Evolutionary conservation across 257 asterid genomes (phyloP).

Genomic region (Leptodermis oblonga): DNA sequence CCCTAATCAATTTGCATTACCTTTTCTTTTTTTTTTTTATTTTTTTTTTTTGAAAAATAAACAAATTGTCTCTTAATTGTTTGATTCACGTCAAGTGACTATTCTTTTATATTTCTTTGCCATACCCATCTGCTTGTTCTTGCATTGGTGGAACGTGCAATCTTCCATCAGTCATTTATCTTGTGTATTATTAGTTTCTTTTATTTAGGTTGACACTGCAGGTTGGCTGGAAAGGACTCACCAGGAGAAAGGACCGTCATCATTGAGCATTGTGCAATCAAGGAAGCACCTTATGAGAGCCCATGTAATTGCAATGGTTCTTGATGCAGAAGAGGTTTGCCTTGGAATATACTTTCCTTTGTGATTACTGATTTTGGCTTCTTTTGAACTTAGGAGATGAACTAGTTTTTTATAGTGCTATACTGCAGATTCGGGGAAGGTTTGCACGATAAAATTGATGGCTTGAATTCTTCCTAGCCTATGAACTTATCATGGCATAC

Average conservation of each 20-base stretch:
- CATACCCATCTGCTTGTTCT: background rate
- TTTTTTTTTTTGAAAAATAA: too few relatives aligned
- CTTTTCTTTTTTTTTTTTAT: background rate
- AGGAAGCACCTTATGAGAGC: slow-evolving; percentile 98
- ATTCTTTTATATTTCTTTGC: background rate
- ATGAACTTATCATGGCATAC: background rate
- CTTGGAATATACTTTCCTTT: background rate
- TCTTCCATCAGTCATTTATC: background rate
- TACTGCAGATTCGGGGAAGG: background rate
- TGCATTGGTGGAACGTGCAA: background rate
- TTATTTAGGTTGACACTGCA: slow-evolving; percentile 83
- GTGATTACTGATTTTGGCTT: background rate
- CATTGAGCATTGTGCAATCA: slow-evolving; percentile 90
- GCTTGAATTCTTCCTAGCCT: background rate
- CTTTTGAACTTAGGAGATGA: background rate
- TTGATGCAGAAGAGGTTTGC: slow-evolving; percentile 91
- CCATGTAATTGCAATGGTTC: slow-evolving; percentile 84
- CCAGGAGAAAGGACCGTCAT: slow-evolving; percentile 91
- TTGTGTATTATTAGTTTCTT: background rate
- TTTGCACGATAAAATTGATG: background rate
- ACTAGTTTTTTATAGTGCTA: background rate
- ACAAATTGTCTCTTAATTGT: background rate
- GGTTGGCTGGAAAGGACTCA: slow-evolving; percentile 92
- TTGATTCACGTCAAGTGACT: background rate
- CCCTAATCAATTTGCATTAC: background rate